Evolutionary conservation across 2,329 filamentous ascomycete genomes (phyloP).

Genomic region (Chaetomium globosum): DNA sequence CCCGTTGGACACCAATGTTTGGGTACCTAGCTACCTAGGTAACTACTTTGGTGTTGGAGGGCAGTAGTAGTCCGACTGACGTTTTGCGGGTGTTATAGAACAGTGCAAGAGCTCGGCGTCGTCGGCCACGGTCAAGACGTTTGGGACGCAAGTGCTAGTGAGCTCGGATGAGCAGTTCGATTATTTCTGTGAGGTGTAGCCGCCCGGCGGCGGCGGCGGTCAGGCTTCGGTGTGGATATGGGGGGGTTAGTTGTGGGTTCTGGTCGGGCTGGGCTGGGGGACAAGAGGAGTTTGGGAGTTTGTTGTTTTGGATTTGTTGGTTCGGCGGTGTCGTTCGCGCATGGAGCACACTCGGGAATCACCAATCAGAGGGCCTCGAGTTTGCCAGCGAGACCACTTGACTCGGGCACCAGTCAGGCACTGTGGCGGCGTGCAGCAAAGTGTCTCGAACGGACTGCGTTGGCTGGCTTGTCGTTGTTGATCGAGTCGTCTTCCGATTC

Average conservation of each 20-base stretch:
- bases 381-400: constrained; percentile 2
- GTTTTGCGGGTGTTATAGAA: constrained; percentile 37
- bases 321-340: constrained; percentile 4
- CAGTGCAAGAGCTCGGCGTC: constrained; percentile 46
- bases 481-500: not conserved
- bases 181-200: constrained; percentile 48
- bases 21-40: no score
- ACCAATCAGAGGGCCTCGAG: constrained; percentile 2
- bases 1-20: not conserved
- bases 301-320: not conserved
- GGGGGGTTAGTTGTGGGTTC: not conserved
- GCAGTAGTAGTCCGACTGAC: not conserved
- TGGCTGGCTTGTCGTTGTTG: constrained; percentile 10
- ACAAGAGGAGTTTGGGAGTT: not conserved
- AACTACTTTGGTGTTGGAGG: no score
- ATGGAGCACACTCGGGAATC: constrained; percentile 5
- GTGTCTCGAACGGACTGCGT: not conserved
- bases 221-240: constrained; percentile 34
- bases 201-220: not conserved
- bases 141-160: constrained; percentile 38
- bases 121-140: constrained; percentile 40
- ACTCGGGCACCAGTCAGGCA: constrained; percentile 21
- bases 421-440: not conserved
- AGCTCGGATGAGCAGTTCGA: constrained; percentile 50
- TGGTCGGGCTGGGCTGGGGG: not conserved